phyloP scores from a whole-genome alignment of 768 basidiomycete species.

The Chalciporus chontae region DNA sequence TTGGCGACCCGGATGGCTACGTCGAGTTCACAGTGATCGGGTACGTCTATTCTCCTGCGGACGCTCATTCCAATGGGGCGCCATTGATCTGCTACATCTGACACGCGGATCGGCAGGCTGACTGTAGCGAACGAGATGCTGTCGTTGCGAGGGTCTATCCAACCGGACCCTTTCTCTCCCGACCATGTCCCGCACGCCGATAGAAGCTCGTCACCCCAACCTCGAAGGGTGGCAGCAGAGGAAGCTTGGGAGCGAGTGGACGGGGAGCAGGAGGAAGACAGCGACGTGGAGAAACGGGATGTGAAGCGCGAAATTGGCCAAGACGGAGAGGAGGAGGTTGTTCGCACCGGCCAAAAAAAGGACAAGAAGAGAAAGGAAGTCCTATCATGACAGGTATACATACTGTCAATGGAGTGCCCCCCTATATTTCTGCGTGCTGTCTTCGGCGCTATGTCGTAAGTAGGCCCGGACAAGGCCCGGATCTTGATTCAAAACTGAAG shows the following conservation, averaged over 20 bases:
- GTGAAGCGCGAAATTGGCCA: constrained; percentile 14
- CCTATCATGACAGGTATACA: constrained; percentile 11
- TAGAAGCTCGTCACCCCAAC: constrained; percentile 4
- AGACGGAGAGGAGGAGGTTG: constrained; percentile 7
- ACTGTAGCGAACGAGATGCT: constrained; percentile 93
- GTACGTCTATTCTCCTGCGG: constrained; percentile 28
- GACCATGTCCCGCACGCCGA: constrained; percentile 42
- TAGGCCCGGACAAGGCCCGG: too few species aligned
- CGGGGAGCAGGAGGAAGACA: constrained; percentile 17
- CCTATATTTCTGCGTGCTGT: too few species aligned
- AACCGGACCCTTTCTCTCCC: constrained; percentile 69
- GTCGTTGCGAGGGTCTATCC: constrained; percentile 81
- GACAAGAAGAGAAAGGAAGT: constrained; percentile 13
- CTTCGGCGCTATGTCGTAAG: too few species aligned
- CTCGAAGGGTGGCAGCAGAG: neutral
- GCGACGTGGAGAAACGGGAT: constrained; percentile 27
- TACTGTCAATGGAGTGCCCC: too few species aligned
- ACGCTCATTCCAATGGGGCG: neutral
- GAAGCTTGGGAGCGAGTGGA: constrained; percentile 3
- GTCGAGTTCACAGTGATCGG: constrained; percentile 87
- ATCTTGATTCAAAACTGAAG: too few species aligned
- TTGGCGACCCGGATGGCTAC: constrained; percentile 66
- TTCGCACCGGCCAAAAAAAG: constrained; percentile 7
- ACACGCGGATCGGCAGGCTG: constrained; percentile 43
- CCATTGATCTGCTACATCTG: constrained; percentile 4